A percentile compares a stretch with the other conserved stretches of the same genome.
These are phyloP conservation scores for Yamadazyma olivae DNA, from an alignment of 805 yeast species.

Conservation along the genomic window DNA sequence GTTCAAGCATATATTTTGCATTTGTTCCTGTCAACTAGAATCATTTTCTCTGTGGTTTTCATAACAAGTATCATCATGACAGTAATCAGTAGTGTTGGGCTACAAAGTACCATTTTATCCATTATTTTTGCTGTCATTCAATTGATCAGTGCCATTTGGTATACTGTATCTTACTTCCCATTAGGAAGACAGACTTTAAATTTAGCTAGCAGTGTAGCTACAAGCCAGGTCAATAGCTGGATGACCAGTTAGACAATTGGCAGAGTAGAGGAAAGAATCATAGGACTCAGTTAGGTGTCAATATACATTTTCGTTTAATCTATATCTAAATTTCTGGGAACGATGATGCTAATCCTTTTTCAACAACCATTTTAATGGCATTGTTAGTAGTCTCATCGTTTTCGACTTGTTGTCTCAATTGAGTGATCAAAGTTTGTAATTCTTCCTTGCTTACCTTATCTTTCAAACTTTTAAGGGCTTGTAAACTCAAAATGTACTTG, in stretches of 20 bases:
- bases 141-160: slow-evolving; percentile 41
- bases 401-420: slow-evolving; percentile 27
- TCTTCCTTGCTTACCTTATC: slow-evolving; percentile 21
- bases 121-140: slow-evolving; percentile 41
- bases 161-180: slow-evolving; percentile 47
- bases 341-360: slow-evolving; percentile 31
- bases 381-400: slow-evolving; percentile 39
- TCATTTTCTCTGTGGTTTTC: slow-evolving; percentile 36
- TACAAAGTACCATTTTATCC: slow-evolving; percentile 36
- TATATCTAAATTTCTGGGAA: slow-evolving; percentile 24
- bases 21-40: slow-evolving; percentile 39
- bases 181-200: slow-evolving; percentile 43
- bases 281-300: neutral
- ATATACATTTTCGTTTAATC: neutral
- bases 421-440: slow-evolving; percentile 26
- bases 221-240: slow-evolving; percentile 44
- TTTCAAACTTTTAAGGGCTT: slow-evolving; percentile 38
- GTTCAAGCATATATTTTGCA: slow-evolving; percentile 38
- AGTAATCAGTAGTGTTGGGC: slow-evolving; percentile 31
- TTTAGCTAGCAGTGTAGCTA: slow-evolving; percentile 41
- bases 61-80: slow-evolving; percentile 39
- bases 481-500: slow-evolving; percentile 46
- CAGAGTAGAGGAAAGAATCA: too few relatives aligned
- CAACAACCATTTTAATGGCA: slow-evolving; percentile 43
- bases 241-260: slow-evolving; percentile 24